Evolutionary conservation across 192 early-diverging fungal species (phyloP), one percentile per base, ranked within the genome.

Genomic region (Phlyctochytrium bullatum): DNA sequence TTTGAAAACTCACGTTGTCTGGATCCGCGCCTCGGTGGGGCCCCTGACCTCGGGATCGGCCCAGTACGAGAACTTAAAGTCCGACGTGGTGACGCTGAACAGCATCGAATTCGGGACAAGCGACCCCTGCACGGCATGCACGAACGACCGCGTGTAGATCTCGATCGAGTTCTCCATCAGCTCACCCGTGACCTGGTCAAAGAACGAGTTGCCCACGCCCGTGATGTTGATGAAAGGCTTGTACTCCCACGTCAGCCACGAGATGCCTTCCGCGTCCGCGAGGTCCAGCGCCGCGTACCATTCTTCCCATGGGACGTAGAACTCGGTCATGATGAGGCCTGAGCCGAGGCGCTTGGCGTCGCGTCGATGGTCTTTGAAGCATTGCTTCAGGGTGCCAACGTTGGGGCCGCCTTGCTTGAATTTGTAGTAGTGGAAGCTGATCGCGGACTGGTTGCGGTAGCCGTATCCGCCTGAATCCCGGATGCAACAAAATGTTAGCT

Each of bases 341-440:
- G 40, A 47, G 6, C 40, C 40, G 10, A 47, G 40, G 40, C 40
- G 40, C 20, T 47, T 47, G 6, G 40, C 40, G 40, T 47, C 40
- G 10, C 40, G 6, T 47, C 20, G 6, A 47, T 20, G 40, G 40
- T 47, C 40, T 20, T 47, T 47, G 40, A 47, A 47, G 40, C 40
- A 47, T 47, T 47, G 40, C 10, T 6, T 47, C 6, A 47, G 6
- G 40, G 40, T 6, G 40, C 10, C 6, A 14, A 47, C 40, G 40
- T 47, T 47, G 6, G 40, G 10, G 20, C 40, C 40, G 6, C 40
- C 40, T 14, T 47, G 6, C 20, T 47, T 47, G 40, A 47, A 47
- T 47, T 47, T 47, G 34, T 71, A 71, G 34, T 64, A 71, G 36
- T 71, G 69, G 36, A 71, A 71, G 34, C 63, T 71, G 34, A 71